Conservation (phyloP, 805 yeast genomes). For the Teunomyces pallodes region DNA sequence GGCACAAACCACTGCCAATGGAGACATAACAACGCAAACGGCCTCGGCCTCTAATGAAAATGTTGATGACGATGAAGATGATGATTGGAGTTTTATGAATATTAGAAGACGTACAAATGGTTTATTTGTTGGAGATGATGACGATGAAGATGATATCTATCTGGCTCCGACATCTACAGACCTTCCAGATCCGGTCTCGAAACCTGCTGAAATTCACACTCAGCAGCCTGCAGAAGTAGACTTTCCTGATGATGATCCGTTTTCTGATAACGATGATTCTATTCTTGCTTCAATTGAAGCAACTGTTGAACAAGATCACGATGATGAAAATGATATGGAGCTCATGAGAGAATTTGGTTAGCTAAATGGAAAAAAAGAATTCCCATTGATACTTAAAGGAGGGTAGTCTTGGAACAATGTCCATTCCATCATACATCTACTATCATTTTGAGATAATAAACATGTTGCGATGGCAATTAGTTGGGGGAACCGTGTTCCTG, state of each 20-base stretch:
- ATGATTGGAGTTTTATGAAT: conserved; percentile 32
- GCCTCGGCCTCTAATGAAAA: not conserved
- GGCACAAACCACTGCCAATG: not conserved
- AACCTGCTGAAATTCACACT: not conserved
- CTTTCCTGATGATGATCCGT: conserved; percentile 17
- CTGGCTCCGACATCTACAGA: not conserved
- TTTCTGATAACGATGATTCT: conserved; percentile 24
- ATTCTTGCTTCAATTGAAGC: conserved; percentile 2
- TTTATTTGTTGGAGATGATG: conserved; percentile 14
- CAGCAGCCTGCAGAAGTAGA: not conserved
- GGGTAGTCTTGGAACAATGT: too few species aligned
- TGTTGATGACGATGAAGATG: conserved; percentile 21
- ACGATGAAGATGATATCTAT: conserved; percentile 7
- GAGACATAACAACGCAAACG: not conserved
- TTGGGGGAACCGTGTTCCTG: too few species aligned
- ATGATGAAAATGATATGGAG: conserved; percentile 28
- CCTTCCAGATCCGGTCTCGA: not conserved
- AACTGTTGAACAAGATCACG: conserved; percentile 7
- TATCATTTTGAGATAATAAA: too few species aligned
- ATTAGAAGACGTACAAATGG: conserved; percentile 10
- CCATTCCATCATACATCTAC: too few species aligned
- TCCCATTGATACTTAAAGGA: too few species aligned
- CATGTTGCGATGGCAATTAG: too few species aligned
- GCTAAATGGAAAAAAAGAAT: not conserved
- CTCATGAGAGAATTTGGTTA: conserved; percentile 37